Conservation (phyloP, 306 rosid species). For the Medicago ruthenica region DNA sequence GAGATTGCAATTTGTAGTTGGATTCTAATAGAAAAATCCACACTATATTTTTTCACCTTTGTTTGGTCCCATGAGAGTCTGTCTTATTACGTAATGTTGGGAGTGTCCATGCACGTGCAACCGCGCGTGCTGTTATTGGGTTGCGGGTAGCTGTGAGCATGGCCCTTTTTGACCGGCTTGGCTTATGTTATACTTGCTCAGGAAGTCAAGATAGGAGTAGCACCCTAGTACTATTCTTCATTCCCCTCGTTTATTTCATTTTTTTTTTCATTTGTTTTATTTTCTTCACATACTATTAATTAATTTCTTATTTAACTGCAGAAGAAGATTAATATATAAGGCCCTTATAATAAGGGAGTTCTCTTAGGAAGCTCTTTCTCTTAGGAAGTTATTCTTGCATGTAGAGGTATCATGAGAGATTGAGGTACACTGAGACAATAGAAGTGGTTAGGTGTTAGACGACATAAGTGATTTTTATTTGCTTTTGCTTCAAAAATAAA, state of each 20-base stretch:
- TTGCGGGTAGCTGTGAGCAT: constrained; percentile 59
- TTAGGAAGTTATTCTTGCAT: too few species aligned
- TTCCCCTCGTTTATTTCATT: neutral
- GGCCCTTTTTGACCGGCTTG: constrained; percentile 69
- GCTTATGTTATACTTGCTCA: constrained; percentile 45
- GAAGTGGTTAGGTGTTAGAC: too few species aligned
- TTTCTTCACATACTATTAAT: neutral
- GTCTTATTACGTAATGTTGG: neutral
- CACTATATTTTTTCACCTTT: neutral
- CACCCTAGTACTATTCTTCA: neutral
- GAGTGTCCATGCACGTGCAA: constrained; percentile 64
- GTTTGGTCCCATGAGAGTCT: neutral
- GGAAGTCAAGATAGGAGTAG: neutral
- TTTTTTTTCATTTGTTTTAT: neutral
- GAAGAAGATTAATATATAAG: neutral
- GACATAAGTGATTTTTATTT: too few species aligned
- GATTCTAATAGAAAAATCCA: too few species aligned
- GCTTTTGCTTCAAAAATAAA: too few species aligned
- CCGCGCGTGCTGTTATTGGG: constrained; percentile 56
- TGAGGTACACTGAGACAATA: too few species aligned
- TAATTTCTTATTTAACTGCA: neutral
- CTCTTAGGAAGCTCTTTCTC: too few species aligned
- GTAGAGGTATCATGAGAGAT: too few species aligned
- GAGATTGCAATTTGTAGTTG: too few species aligned
- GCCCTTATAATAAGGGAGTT: too few species aligned